These are phyloP conservation scores for Moniliella sp. DNA, from an alignment of 1,284 basidiomycete species.

Conservation along the genomic window DNA sequence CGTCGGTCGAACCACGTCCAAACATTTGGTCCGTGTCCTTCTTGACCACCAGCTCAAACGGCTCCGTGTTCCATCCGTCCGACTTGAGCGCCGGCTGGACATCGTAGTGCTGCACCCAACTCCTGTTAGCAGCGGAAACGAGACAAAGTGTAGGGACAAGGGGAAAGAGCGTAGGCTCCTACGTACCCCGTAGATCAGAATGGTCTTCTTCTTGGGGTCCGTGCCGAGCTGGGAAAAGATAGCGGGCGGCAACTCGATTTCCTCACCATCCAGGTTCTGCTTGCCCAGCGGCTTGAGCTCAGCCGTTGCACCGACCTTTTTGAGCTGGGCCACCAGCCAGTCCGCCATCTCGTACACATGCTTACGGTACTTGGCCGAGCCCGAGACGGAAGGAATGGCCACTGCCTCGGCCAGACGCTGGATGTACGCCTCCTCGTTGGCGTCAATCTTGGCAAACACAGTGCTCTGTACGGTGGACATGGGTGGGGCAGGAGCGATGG, in stretches of 20 bases:
- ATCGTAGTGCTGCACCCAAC: too few species aligned
- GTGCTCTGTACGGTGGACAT: conserved; percentile 10
- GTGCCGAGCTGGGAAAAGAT: conserved; percentile 55
- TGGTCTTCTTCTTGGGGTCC: conserved; percentile 66
- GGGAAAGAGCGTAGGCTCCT: not conserved
- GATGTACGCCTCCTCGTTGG: conserved; percentile 20
- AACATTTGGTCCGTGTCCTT: conserved; percentile 51
- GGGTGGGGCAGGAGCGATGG: too few species aligned
- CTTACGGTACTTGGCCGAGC: conserved; percentile 27
- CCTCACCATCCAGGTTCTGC: conserved; percentile 58
- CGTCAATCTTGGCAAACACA: conserved; percentile 25
- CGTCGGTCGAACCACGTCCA: conserved; percentile 44
- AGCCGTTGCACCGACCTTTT: conserved; percentile 19
- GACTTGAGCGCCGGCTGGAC: conserved; percentile 42
- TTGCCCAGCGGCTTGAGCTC: conserved; percentile 40
- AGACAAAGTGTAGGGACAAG: conserved; percentile 7
- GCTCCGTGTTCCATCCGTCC: conserved; percentile 63
- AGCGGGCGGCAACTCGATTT: conserved; percentile 59
- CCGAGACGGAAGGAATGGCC: conserved; percentile 29
- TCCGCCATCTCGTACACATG: conserved; percentile 29
- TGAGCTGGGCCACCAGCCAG: conserved; percentile 24
- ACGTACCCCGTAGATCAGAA: conserved; percentile 54
- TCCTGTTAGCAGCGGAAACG: too few species aligned
- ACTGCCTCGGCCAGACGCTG: conserved; percentile 24
- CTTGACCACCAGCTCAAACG: conserved; percentile 58